Evolutionary conservation across 495 filamentous ascomycete genomes (phyloP).

Genomic region (Hypomontagnella submonticulosa): DNA sequence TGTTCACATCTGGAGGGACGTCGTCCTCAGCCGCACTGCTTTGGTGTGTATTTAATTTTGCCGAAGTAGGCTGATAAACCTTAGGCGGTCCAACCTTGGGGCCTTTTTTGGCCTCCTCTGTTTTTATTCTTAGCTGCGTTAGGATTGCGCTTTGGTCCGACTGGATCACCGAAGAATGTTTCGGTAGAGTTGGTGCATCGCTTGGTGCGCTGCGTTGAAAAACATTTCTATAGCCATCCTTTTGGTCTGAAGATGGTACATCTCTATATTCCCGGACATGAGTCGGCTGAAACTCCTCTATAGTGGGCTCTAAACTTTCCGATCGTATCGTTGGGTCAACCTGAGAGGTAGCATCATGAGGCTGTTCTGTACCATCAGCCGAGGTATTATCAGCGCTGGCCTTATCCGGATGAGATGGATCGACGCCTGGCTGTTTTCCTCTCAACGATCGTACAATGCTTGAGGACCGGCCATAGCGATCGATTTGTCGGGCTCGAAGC

Average conservation of each 20-base stretch:
- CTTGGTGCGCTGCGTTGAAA: slow-evolving; percentile 13
- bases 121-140: slow-evolving; percentile 40
- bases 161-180: slow-evolving; percentile 15
- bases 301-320: slow-evolving; percentile 7
- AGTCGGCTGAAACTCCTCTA: not conserved
- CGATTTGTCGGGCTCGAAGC: slow-evolving; percentile 79
- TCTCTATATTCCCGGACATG: slow-evolving; percentile 8
- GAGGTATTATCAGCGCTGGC: slow-evolving; percentile 1
- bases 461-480: slow-evolving; percentile 80
- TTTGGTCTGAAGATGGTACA: slow-evolving; percentile 4
- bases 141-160: slow-evolving; percentile 57
- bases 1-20: slow-evolving; percentile 44
- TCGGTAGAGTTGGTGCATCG: slow-evolving; percentile 12
- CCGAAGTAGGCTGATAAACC: slow-evolving; percentile 12
- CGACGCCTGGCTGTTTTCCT: slow-evolving; percentile 58
- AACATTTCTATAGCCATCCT: slow-evolving; percentile 15
- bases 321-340: slow-evolving; percentile 2
- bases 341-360: slow-evolving; percentile 10
- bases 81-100: slow-evolving; percentile 9
- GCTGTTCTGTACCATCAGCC: slow-evolving; percentile 10
- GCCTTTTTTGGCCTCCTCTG: slow-evolving; percentile 28
- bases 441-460: slow-evolving; percentile 76
- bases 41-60: slow-evolving; percentile 32
- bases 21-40: slow-evolving; percentile 34
- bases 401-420: slow-evolving; percentile 6